phyloP scores from a whole-genome alignment of 306 rosid genomes.

The Malus sieversii region DNA sequence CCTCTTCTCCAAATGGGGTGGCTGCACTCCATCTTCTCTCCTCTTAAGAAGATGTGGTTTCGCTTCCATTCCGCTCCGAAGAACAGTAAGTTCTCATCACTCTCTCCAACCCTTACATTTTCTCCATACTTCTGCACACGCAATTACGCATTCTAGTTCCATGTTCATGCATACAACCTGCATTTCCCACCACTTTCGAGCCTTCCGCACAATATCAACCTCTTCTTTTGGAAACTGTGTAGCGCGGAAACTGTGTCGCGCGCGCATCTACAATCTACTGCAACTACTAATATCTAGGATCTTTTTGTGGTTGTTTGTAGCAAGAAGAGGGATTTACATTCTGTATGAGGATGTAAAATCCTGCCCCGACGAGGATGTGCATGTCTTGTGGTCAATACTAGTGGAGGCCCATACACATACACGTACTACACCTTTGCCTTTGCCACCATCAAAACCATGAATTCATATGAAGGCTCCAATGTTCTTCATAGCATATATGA shows the following conservation, averaged over 20 bases:
- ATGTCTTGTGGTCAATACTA: slow-evolving; percentile 84
- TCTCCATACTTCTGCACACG: not conserved
- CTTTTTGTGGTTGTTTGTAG: not conserved
- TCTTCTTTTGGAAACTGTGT: not conserved
- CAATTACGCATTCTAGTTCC: not conserved
- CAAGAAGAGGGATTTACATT: slow-evolving; percentile 91
- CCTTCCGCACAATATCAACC: not conserved
- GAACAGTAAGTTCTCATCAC: slow-evolving; percentile 46
- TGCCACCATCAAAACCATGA: slow-evolving; percentile 55
- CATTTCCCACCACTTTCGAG: not conserved
- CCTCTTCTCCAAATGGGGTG: slow-evolving; percentile 72
- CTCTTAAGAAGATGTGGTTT: slow-evolving; percentile 77
- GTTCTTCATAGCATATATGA: slow-evolving; percentile 21
- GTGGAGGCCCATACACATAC: slow-evolving; percentile 60
- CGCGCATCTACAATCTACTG: not conserved
- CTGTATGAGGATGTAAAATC: slow-evolving; percentile 85
- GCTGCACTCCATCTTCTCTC: slow-evolving; percentile 86
- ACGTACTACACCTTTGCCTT: slow-evolving; percentile 26
- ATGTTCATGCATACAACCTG: not conserved
- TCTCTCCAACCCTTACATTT: not conserved
- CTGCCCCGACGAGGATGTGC: slow-evolving; percentile 85
- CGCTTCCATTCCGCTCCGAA: slow-evolving; percentile 62
- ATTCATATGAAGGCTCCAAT: not conserved
- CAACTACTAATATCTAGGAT: not conserved
- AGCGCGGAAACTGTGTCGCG: not conserved